Evolutionary conservation across 768 basidiomycete species (phyloP).

Genomic region (Lepiota subincarnata): DNA sequence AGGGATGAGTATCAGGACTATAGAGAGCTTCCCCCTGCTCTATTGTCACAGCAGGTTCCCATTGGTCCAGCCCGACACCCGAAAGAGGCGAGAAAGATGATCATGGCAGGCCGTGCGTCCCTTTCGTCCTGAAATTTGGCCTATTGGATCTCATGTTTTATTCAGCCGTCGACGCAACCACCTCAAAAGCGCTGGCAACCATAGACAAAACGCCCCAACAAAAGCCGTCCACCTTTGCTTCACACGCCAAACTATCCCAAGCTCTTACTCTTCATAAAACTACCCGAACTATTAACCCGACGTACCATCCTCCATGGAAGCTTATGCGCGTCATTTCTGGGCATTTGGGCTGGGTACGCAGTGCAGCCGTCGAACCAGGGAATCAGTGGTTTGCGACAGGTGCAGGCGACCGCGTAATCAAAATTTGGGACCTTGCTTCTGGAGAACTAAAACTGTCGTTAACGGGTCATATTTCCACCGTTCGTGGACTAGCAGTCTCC

Average conservation of each 20-base stretch:
- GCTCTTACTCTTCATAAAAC: constrained; percentile 92
- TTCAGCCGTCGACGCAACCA: constrained; percentile 41
- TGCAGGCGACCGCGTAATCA: constrained; percentile 96
- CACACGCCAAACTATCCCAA: constrained; percentile 69
- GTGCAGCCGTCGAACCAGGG: constrained; percentile 94
- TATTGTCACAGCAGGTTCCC: constrained; percentile 76
- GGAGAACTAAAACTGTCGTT: constrained; percentile 97
- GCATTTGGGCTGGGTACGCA: constrained; percentile 96
- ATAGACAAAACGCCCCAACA: constrained; percentile 71
- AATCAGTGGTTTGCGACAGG: constrained; percentile 99
- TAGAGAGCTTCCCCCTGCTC: constrained; percentile 76
- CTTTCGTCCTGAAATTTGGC: not conserved
- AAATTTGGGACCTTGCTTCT: constrained; percentile 97
- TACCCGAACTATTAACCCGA: constrained; percentile 89
- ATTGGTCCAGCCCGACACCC: constrained; percentile 74
- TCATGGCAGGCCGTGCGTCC: constrained; percentile 62
- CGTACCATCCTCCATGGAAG: constrained; percentile 96
- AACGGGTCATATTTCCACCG: constrained; percentile 97
- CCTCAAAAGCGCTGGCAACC: constrained; percentile 65
- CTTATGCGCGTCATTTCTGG: constrained; percentile 95
- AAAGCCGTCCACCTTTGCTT: constrained; percentile 67
- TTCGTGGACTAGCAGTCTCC: constrained; percentile 90
- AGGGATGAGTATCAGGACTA: constrained; percentile 86
- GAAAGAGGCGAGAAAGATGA: constrained; percentile 56
- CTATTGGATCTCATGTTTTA: not conserved